Evolutionary conservation across 352 stramenopile species (phyloP), one percentile per base, ranked within the genome.

Genomic region (Pythium insidiosum): DNA sequence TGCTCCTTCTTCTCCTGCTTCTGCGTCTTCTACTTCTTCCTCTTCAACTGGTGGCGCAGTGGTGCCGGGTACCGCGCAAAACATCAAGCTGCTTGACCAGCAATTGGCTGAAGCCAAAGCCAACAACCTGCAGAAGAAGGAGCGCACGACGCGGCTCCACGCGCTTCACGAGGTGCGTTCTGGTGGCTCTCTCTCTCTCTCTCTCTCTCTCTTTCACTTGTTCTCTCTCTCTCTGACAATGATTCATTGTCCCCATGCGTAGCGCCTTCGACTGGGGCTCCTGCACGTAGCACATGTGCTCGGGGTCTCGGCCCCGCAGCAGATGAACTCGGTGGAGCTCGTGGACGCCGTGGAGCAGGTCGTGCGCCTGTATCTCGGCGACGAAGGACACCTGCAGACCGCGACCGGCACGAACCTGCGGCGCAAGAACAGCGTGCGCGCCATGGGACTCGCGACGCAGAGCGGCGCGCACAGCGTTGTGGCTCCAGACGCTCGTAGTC

Each of bases 261-360:
- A 80, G 54, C 86, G 81, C 39, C 54, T 92, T 19, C 71, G 89
- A 26, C 56, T 90, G 6, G 80, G 80, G 9, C 58, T 92, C 25
- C 52, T 84, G 13, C 80, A 92, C 47, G 67, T 92, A n/a, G 74
- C 73, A 7, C 74, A 88, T 16, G 68, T 92, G 15, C 45, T 90
- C 18, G 75, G 73, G n/a, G 66, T 86, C 15, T 43, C 52, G 2
- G 50, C 53, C 6, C 52, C 65, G 18, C 53, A 61, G 34, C 61
- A 73, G 24, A 64, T 82, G 41, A 74, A 77, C 26, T 66, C 76
- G n/a, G 53, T 77, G 16, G 71, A 80, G 42, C 56, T 92, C 1
- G 67, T 69, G 2, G 75, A 90, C 35, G 56, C 75, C 6, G 75
- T 88, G 20, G 80, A 92, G 48, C 80, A 88, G 47, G 73, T 75